Evolutionary conservation across 495 filamentous ascomycete genomes (phyloP), one percentile per base, ranked within the genome.

Genomic region (Talaromyces stipitatus): DNA sequence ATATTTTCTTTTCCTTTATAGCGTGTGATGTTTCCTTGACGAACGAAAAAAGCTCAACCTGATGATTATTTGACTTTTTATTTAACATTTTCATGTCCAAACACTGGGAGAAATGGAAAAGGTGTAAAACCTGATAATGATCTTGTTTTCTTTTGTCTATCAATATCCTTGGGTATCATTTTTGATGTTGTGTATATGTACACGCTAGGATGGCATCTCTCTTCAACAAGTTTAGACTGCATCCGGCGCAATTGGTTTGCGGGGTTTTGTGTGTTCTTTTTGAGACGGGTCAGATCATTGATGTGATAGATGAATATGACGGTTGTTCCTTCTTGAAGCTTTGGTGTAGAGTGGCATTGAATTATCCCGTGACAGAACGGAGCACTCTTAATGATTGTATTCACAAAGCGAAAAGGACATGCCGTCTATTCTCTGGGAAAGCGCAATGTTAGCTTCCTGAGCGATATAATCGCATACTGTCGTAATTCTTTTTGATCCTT

Each of bases 11-110:
- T 20, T 43, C 14, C 33, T 54, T 20, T 38, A 48, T 32, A 38
- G 24, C 43, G 43, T 51, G 36, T 50, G 24, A 51, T 32, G 47
- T 50, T 47, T n/a, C n/a, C n/a, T 50, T 20, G 43, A 50, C 20
- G 27, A 57, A 22, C 14, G n/a, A 18, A 4, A 57, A 57, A 57
- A 51, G 55, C 41, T 57, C 45, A 51, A 51, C 47, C 55, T 57
- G 28, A 50, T 27, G 47, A 50, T 50, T 51, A 51, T 7, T 41
- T 10, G 36, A 41, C 36, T 41, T 41, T 18, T 41, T 41, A 41
- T 41, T 41, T 41, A 26, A 29, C 20, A 50, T 50, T 50, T 50
- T 50, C 6, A 50, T 41, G 36, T 41, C 36, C n/a, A n/a, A n/a
- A n/a, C n/a, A n/a, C 36, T 41, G 16, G 36, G 36, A 8, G 16